Conservation (phyloP, 768 basidiomycete genomes). For the Podaxis sp. region DNA sequence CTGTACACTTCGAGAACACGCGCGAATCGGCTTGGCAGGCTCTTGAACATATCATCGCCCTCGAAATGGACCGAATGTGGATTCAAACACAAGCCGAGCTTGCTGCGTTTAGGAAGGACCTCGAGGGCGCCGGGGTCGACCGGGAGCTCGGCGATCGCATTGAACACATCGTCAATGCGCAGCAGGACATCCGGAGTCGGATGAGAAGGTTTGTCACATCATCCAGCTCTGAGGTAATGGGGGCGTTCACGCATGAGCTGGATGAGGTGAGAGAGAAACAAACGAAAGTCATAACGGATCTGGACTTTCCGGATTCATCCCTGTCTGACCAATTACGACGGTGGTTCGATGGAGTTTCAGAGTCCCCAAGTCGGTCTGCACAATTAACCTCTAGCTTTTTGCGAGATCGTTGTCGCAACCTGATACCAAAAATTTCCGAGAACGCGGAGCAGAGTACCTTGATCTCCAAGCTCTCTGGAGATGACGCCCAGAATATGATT, state of each 20-base stretch:
- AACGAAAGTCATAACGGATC: not conserved
- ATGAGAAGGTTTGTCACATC: not conserved
- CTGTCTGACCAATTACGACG: not conserved
- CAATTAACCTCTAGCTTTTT: not conserved
- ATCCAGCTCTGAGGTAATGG: not conserved
- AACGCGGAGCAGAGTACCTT: not conserved
- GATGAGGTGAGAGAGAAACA: not conserved
- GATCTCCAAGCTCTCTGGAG: not conserved
- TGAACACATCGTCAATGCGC: not conserved
- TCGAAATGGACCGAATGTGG: not conserved
- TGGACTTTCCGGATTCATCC: not conserved
- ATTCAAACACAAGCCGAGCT: conserved; percentile 16
- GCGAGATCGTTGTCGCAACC: not conserved
- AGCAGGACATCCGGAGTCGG: not conserved
- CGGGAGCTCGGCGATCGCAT: not conserved
- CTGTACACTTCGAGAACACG: conserved; percentile 13
- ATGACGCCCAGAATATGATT: not conserved
- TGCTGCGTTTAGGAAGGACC: not conserved
- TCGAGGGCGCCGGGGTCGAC: not conserved
- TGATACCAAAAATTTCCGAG: not conserved
- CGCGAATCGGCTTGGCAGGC: conserved; percentile 17
- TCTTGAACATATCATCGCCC: conserved; percentile 13
- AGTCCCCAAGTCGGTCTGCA: not conserved
- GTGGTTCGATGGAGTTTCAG: not conserved
- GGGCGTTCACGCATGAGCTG: not conserved